Conservation (phyloP, 768 basidiomycete species). For the Exidia glandulosa region DNA sequence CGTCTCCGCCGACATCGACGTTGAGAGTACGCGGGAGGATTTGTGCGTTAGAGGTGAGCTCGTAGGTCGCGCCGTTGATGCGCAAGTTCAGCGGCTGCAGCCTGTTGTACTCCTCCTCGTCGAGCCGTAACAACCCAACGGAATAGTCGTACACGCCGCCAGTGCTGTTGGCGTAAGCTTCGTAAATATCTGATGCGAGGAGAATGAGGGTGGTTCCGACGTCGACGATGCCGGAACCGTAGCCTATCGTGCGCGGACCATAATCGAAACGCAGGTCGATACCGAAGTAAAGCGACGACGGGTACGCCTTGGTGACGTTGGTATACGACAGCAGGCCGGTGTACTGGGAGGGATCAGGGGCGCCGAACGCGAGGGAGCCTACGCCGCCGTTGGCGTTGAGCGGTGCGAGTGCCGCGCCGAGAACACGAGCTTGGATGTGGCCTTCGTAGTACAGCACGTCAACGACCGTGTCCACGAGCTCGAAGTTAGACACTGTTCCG, state of each 20-base stretch:
- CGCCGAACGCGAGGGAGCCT: constrained; percentile 47
- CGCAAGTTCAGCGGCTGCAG: constrained; percentile 43
- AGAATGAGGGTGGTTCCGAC: constrained; percentile 34
- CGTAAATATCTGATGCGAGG: constrained; percentile 34
- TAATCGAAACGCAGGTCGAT: background rate
- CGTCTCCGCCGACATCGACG: constrained; percentile 41
- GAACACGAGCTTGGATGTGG: constrained; percentile 30
- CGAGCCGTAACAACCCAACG: constrained; percentile 47
- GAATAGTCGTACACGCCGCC: constrained; percentile 39
- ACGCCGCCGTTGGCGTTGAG: constrained; percentile 25
- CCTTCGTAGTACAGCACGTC: constrained; percentile 43
- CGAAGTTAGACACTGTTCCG: constrained; percentile 16
- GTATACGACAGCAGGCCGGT: constrained; percentile 25
- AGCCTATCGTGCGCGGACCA: constrained; percentile 18
- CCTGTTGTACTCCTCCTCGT: constrained; percentile 33
- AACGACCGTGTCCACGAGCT: constrained; percentile 40
- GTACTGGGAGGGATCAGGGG: constrained; percentile 34
- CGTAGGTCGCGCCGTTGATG: constrained; percentile 42
- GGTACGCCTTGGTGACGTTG: constrained; percentile 32
- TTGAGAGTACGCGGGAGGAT: constrained; percentile 57
- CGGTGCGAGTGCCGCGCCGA: constrained; percentile 45
- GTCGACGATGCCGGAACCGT: constrained; percentile 38
- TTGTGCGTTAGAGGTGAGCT: constrained; percentile 54
- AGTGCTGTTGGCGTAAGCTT: constrained; percentile 42
- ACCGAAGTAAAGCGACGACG: constrained; percentile 28